A percentile compares a stretch with the other conserved stretches of the same genome.
Evolutionary conservation across 1,284 basidiomycete genomes (phyloP).

Genomic region (Trametes versicolor): DNA sequence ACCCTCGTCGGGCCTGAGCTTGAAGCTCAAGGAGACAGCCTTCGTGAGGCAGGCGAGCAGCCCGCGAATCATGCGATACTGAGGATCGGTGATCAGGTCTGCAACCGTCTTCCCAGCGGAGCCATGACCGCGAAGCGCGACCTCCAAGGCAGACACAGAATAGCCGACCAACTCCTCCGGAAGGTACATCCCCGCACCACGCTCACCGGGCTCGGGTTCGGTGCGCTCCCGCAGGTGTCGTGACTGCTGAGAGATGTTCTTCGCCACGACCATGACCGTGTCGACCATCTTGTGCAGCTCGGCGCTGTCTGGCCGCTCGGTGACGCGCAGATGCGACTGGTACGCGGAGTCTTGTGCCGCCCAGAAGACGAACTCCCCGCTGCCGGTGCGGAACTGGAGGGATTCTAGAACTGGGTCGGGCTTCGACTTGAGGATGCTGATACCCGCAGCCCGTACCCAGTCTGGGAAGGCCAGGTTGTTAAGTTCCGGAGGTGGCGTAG

Average conservation of each 20-base stretch:
- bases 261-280: constrained; percentile 76
- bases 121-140: constrained; percentile 77
- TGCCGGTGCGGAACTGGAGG: constrained; percentile 78
- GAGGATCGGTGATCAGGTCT: constrained; percentile 82
- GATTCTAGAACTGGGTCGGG: constrained; percentile 75
- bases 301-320: constrained; percentile 57
- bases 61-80: constrained; percentile 81
- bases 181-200: constrained; percentile 84
- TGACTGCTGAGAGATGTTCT: constrained; percentile 77
- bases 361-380: constrained; percentile 89
- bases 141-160: constrained; percentile 86
- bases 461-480: constrained; percentile 74
- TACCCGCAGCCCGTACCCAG: constrained; percentile 84
- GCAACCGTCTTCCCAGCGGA: constrained; percentile 63
- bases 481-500: constrained; percentile 53
- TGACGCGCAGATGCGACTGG: constrained; percentile 59
- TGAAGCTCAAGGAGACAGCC: constrained; percentile 75
- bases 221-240: constrained; percentile 77
- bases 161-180: constrained; percentile 93
- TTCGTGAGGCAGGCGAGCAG: constrained; percentile 76
- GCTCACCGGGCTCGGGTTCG: constrained; percentile 76
- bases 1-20: constrained; percentile 72
- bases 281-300: constrained; percentile 82
- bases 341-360: constrained; percentile 80
- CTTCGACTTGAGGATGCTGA: constrained; percentile 82